phyloP scores from a whole-genome alignment of 768 basidiomycete species.

The Collybiopsis luxurians region DNA sequence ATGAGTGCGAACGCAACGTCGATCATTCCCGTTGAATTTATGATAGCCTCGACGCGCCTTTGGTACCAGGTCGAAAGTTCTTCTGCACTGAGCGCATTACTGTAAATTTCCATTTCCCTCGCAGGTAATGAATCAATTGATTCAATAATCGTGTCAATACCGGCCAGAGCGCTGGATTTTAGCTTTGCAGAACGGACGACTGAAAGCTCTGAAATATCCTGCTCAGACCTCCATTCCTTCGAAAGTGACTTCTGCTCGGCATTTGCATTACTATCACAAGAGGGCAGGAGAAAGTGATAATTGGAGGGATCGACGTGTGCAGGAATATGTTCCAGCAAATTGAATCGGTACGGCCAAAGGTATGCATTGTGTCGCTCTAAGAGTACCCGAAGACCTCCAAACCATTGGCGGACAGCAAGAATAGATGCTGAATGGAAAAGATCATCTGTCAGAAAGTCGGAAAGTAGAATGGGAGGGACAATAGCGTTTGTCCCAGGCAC shows the following conservation, averaged over 20 bases:
- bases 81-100: conserved; percentile 36
- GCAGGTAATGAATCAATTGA: neutral
- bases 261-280: conserved; percentile 46
- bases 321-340: conserved; percentile 72
- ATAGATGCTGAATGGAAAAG: conserved; percentile 58
- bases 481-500: conserved; percentile 20
- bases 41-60: conserved; percentile 56
- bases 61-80: conserved; percentile 78
- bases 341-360: conserved; percentile 70
- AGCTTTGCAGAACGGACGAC: conserved; percentile 41
- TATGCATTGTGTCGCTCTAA: conserved; percentile 49
- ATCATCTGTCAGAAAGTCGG: conserved; percentile 59
- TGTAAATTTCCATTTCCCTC: conserved; percentile 1
- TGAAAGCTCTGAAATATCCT: conserved; percentile 58
- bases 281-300: conserved; percentile 63
- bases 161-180: conserved; percentile 17
- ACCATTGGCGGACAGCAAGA: conserved; percentile 62
- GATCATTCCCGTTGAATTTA: conserved; percentile 68
- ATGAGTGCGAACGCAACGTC: conserved; percentile 76
- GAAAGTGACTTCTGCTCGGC: conserved; percentile 33
- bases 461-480: conserved; percentile 48
- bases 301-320: conserved; percentile 64
- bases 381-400: conserved; percentile 57
- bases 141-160: neutral
- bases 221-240: conserved; percentile 47